Conservation (phyloP, 768 basidiomycete species). For the Russula brevipes region DNA sequence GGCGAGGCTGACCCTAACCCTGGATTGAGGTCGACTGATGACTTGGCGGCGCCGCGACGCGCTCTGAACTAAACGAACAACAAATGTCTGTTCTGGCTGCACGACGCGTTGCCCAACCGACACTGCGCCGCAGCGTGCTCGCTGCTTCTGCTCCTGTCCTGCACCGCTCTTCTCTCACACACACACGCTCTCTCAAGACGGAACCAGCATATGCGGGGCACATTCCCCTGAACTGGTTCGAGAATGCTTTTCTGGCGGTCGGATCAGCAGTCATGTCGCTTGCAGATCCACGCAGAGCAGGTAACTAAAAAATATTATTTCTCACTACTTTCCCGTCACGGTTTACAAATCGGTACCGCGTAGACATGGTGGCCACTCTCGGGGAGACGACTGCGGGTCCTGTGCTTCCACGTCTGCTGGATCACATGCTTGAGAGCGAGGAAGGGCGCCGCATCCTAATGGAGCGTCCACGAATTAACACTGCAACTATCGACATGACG, state of each 20-base stretch:
- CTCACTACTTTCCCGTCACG: background rate
- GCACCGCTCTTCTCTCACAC: background rate
- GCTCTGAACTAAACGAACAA: background rate
- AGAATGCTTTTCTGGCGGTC: slow-evolving; percentile 77
- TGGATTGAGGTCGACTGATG: background rate
- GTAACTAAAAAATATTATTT: slow-evolving; percentile 44
- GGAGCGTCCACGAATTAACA: slow-evolving; percentile 78
- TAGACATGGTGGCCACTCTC: slow-evolving; percentile 93
- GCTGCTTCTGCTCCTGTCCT: background rate
- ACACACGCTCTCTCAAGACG: slow-evolving; percentile 21
- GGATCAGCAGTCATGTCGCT: slow-evolving; percentile 85
- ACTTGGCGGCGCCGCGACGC: background rate
- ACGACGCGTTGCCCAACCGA: background rate
- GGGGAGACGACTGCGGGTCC: slow-evolving; percentile 89
- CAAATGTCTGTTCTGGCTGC: slow-evolving; percentile 16
- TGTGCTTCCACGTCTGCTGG: slow-evolving; percentile 68
- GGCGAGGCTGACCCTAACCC: slow-evolving; percentile 9
- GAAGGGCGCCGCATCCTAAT: slow-evolving; percentile 84
- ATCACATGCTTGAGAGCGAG: slow-evolving; percentile 66
- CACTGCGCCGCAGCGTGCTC: background rate
- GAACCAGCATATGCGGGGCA: slow-evolving; percentile 67
- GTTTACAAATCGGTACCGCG: background rate
- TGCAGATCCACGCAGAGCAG: slow-evolving; percentile 75
- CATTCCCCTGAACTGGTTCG: slow-evolving; percentile 74
- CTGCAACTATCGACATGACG: slow-evolving; percentile 67